Conservation (phyloP, 192 early-diverging fungal species). For the Backusella australiensis region DNA sequence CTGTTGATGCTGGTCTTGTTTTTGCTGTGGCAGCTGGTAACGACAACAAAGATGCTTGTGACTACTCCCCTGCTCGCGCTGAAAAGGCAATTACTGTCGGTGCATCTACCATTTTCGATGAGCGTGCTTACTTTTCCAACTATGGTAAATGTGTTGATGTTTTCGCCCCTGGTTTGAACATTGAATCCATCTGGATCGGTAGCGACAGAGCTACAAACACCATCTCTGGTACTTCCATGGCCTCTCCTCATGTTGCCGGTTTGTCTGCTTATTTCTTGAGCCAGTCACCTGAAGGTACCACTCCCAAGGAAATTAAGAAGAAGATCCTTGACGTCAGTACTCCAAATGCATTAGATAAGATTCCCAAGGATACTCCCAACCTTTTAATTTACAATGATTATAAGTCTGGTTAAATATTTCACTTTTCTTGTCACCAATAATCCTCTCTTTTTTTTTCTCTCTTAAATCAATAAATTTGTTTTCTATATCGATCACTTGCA, state of each 20-base stretch:
- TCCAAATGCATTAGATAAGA: conserved; percentile 53
- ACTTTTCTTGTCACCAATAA: not conserved
- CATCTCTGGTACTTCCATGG: conserved; percentile 72
- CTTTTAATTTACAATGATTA: conserved; percentile 64
- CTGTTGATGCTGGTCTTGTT: conserved; percentile 66
- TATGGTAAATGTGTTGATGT: conserved; percentile 89
- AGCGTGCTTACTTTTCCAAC: conserved; percentile 86
- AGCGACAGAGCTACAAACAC: conserved; percentile 27
- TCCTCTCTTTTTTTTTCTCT: not conserved
- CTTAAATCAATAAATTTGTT: conserved; percentile 1
- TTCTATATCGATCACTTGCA: conserved; percentile 3
- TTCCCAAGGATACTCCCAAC: conserved; percentile 63
- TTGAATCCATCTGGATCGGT: conserved; percentile 69
- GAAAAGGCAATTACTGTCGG: conserved; percentile 87
- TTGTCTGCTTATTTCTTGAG: conserved; percentile 54
- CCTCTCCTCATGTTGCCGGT: conserved; percentile 74
- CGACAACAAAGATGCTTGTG: conserved; percentile 83
- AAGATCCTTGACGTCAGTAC: conserved; percentile 61
- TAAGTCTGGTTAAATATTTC: not conserved
- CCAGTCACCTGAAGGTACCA: conserved; percentile 31
- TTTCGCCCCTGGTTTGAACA: conserved; percentile 86
- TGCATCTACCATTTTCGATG: conserved; percentile 76
- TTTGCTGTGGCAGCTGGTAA: conserved; percentile 94
- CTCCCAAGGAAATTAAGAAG: conserved; percentile 65
- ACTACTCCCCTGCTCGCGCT: conserved; percentile 81